phyloP scores from a whole-genome alignment of 306 rosid genomes.

The Castanopsis chinensis region DNA sequence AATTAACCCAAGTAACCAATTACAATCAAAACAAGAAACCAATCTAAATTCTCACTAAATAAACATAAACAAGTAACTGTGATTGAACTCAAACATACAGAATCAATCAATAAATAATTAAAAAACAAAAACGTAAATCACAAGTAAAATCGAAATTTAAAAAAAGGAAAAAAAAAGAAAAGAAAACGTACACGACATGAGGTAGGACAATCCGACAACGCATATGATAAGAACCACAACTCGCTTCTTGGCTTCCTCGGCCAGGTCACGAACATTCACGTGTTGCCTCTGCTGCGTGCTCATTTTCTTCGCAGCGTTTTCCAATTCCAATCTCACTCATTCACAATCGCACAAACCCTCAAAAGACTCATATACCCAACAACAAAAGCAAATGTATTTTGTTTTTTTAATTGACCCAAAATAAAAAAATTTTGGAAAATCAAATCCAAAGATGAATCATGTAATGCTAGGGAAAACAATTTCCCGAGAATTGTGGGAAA shows the following conservation, averaged over 20 bases:
- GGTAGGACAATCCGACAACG: constrained; percentile 86
- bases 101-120: too few relatives aligned
- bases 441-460: neutral
- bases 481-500: neutral
- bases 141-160: neutral
- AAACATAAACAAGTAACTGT: neutral
- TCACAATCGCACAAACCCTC: neutral
- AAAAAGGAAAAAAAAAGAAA: neutral
- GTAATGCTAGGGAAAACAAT: neutral
- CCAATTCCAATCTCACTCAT: constrained; percentile 3
- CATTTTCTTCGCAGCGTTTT: constrained; percentile 27
- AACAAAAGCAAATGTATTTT: neutral
- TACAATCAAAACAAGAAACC: neutral
- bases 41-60: neutral
- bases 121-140: neutral
- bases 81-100: neutral
- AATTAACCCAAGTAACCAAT: neutral
- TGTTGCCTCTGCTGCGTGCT: constrained; percentile 57
- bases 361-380: neutral
- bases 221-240: constrained; percentile 69
- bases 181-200: constrained; percentile 81
- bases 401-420: neutral
- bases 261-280: constrained; percentile 78
- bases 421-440: neutral
- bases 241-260: constrained; percentile 94